phyloP scores from a whole-genome alignment of 1,284 basidiomycete genomes.

The Cystobasidium sp. region DNA sequence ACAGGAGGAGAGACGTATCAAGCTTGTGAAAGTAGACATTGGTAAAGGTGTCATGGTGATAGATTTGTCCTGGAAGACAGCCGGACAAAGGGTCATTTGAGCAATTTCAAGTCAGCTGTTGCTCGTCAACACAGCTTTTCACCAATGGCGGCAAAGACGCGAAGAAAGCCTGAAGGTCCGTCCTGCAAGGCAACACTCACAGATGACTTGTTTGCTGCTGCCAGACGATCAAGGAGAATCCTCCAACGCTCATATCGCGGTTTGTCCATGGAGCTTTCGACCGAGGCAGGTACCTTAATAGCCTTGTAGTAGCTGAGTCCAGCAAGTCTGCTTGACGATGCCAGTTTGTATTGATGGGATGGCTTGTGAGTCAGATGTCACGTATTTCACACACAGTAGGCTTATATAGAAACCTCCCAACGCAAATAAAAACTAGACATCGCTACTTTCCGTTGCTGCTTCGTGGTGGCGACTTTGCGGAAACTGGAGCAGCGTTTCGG shows the following conservation, averaged over 20 bases:
- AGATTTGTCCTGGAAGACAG: slow-evolving; percentile 4
- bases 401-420: too few species aligned
- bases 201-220: background rate
- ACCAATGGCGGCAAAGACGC: background rate
- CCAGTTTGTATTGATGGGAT: background rate
- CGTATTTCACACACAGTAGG: too few species aligned
- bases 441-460: too few species aligned
- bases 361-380: too few species aligned
- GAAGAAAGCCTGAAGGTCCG: background rate
- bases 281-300: slow-evolving; percentile 3
- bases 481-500: background rate
- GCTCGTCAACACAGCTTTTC: background rate
- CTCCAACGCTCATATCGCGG: background rate
- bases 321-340: background rate
- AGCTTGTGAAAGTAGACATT: background rate
- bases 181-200: background rate
- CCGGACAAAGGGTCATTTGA: background rate
- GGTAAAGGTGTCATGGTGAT: too few species aligned
- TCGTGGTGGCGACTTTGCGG: background rate
- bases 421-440: too few species aligned
- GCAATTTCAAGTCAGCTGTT: slow-evolving; percentile 1
- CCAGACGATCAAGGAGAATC: background rate
- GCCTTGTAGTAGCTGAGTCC: slow-evolving; percentile 20
- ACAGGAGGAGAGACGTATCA: background rate
- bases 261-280: background rate